Percentiles rank a stretch among this genome's conserved stretches.
Conservation (phyloP, 169 alveolate genomes). For the Plasmodium inui region DNA sequence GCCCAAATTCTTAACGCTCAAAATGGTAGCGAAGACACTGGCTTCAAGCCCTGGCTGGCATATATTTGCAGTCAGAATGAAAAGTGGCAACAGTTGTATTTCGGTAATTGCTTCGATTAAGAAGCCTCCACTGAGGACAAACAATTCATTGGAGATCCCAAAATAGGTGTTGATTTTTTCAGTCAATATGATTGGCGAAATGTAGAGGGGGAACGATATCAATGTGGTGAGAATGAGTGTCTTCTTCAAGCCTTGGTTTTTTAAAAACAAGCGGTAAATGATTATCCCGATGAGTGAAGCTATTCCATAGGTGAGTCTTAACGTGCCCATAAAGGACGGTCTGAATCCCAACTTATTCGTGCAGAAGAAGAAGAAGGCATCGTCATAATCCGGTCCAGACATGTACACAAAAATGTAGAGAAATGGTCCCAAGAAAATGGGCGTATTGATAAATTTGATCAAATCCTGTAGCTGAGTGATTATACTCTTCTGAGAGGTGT, state of each 20-base stretch:
- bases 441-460: constrained; percentile 86
- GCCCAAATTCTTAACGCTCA: constrained; percentile 95
- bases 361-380: constrained; percentile 95
- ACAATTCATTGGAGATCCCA: constrained; percentile 92
- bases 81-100: constrained; percentile 93
- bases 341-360: constrained; percentile 93
- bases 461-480: constrained; percentile 85
- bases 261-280: constrained; percentile 89
- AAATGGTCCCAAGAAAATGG: constrained; percentile 92
- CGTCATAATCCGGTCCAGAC: constrained; percentile 93
- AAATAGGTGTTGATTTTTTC: constrained; percentile 88
- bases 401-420: constrained; percentile 90
- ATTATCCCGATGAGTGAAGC: constrained; percentile 94
- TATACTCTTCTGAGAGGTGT: constrained; percentile 79
- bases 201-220: constrained; percentile 86
- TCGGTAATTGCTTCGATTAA: constrained; percentile 94
- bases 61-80: constrained; percentile 93
- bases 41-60: constrained; percentile 98
- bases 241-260: constrained; percentile 88
- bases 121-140: constrained; percentile 93
- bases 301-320: constrained; percentile 92
- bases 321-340: constrained; percentile 95
- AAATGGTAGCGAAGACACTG: constrained; percentile 94
- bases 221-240: constrained; percentile 91
- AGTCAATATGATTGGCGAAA: constrained; percentile 89